A percentile compares a stretch with the other conserved stretches of the same genome.
Evolutionary conservation across 2,329 filamentous ascomycete species (phyloP).

Genomic region (Curvularia spicifera): DNA sequence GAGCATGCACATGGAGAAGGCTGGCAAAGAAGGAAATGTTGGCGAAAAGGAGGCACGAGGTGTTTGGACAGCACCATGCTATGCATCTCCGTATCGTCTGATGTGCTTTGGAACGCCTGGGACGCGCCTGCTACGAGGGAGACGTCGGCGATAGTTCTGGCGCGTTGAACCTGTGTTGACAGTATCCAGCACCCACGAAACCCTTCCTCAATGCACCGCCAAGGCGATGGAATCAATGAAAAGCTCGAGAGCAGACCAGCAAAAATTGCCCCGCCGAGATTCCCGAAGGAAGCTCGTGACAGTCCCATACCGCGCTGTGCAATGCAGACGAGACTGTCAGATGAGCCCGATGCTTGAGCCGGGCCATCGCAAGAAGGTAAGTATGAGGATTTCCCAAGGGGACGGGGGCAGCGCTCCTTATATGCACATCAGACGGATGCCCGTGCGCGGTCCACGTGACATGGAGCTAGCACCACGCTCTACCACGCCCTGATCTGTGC

Average conservation of each 20-base stretch:
- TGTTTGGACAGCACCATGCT: too few species aligned
- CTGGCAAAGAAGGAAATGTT: too few species aligned
- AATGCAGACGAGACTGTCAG: constrained; percentile 46
- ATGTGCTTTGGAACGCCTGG: too few species aligned
- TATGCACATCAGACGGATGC: background rate
- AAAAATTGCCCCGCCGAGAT: constrained; percentile 46
- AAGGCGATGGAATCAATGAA: constrained; percentile 48
- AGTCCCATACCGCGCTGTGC: constrained; percentile 47
- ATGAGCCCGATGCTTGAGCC: constrained; percentile 42
- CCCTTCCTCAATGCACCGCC: constrained; percentile 50
- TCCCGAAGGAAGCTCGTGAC: constrained; percentile 46
- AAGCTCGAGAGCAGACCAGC: constrained; percentile 34
- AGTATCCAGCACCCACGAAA: background rate
- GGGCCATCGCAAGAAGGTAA: constrained; percentile 46
- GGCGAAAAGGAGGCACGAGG: too few species aligned
- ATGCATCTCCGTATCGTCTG: too few species aligned
- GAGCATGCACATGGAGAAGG: background rate
- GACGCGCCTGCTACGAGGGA: too few species aligned
- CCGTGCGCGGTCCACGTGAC: constrained; percentile 4
- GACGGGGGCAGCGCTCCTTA: background rate
- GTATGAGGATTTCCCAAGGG: constrained; percentile 17
- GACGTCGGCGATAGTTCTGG: too few species aligned
- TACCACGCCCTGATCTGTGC: constrained; percentile 9
- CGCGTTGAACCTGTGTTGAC: too few species aligned
- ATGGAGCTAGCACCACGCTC: background rate